phyloP scores from a whole-genome alignment of 768 basidiomycete species.

The Tylopilus felleus region DNA sequence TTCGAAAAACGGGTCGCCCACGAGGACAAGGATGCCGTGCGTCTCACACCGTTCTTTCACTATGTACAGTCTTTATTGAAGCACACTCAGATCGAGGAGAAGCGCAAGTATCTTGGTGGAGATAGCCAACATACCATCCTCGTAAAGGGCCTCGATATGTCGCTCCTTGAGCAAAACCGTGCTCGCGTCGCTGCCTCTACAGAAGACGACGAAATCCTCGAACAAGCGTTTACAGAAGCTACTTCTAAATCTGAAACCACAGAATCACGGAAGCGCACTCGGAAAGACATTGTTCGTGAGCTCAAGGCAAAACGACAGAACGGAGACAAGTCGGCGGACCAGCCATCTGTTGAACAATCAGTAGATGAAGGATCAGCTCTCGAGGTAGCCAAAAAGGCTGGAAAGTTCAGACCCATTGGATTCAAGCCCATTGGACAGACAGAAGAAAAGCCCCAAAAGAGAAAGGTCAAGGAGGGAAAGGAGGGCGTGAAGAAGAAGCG shows the following conservation, averaged over 20 bases:
- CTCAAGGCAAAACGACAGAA: constrained; percentile 62
- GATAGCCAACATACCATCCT: constrained; percentile 83
- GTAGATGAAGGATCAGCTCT: constrained; percentile 25
- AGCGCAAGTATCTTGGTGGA: constrained; percentile 77
- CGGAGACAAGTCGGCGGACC: constrained; percentile 10
- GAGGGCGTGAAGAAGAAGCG: constrained; percentile 51
- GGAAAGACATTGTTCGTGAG: constrained; percentile 71
- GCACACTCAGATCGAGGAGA: constrained; percentile 58
- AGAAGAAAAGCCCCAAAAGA: constrained; percentile 42
- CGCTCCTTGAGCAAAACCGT: constrained; percentile 81
- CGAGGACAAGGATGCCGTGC: constrained; percentile 57
- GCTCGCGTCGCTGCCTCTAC: constrained; percentile 54
- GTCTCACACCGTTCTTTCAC: constrained; percentile 17
- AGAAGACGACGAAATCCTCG: constrained; percentile 79
- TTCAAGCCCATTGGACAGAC: constrained; percentile 58
- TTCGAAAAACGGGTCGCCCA: constrained; percentile 67
- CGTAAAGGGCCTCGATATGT: constrained; percentile 87
- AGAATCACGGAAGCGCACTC: constrained; percentile 63
- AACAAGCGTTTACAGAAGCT: constrained; percentile 62
- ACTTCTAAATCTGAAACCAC: constrained; percentile 25
- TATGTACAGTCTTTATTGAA: background rate
- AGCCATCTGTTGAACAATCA: constrained; percentile 12
- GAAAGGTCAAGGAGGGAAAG: constrained; percentile 42
- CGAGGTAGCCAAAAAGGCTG: constrained; percentile 36
- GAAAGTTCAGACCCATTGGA: constrained; percentile 54